Percentiles rank a stretch among this genome's conserved stretches.
These are phyloP conservation scores for Microcyclospora pomicola DNA, from an alignment of 2,329 filamentous ascomycete genomes.

Conservation along the genomic window DNA sequence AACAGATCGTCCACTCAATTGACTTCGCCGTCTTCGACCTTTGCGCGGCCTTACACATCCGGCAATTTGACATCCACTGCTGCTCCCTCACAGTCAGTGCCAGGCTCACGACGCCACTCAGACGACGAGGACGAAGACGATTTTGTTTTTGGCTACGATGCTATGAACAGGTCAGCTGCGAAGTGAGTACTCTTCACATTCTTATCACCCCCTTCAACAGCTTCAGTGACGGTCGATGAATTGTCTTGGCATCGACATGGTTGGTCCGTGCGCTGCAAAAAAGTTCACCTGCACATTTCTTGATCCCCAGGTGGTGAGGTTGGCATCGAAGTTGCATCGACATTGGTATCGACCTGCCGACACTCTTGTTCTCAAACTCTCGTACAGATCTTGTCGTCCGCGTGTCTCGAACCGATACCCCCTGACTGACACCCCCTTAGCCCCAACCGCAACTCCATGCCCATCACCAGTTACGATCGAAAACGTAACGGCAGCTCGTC, in stretches of 20 bases:
- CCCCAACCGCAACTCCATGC: slow-evolving; percentile 86
- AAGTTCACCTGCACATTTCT: slow-evolving; percentile 2
- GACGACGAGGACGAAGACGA: slow-evolving; percentile 72
- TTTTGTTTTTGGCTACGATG: slow-evolving; percentile 39
- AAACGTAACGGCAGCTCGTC: slow-evolving; percentile 43
- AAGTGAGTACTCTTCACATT: slow-evolving; percentile 51
- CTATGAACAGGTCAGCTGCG: slow-evolving; percentile 58
- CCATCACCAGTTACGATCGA: slow-evolving; percentile 59
- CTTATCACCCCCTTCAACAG: background rate
- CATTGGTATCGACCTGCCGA: too few relatives aligned
- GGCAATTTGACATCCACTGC: slow-evolving; percentile 41
- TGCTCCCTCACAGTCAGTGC: slow-evolving; percentile 71
- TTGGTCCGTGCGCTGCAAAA: too few relatives aligned
- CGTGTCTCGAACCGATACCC: background rate
- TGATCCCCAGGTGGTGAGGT: background rate
- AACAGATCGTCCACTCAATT: slow-evolving; percentile 66
- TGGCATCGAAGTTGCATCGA: too few relatives aligned
- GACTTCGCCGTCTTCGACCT: slow-evolving; percentile 57
- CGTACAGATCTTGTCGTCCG: too few relatives aligned
- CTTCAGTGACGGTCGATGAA: background rate
- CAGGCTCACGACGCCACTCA: slow-evolving; percentile 76
- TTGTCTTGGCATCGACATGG: background rate
- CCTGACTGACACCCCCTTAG: slow-evolving; percentile 32
- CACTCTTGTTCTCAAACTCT: too few relatives aligned
- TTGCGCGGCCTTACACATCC: slow-evolving; percentile 37